Percentiles rank a stretch among this genome's conserved stretches.
Evolutionary conservation across 305 asterid species (phyloP).

Genomic region (Solanum aculeatissimum): DNA sequence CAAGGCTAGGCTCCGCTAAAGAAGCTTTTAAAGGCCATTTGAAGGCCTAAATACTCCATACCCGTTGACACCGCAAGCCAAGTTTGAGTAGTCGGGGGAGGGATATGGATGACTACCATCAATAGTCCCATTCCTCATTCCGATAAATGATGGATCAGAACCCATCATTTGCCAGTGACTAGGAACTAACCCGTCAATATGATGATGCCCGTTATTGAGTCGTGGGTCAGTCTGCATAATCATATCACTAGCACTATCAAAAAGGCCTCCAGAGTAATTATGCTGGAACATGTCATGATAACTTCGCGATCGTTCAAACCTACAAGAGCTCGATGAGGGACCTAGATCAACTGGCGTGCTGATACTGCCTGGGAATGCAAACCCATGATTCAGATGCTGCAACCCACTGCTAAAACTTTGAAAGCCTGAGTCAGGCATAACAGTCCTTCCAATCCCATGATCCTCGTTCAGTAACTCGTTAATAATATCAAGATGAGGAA

Average conservation of each 20-base stretch:
- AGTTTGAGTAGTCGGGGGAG: constrained; percentile 45
- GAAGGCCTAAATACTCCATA: constrained; percentile 65
- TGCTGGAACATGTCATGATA: constrained; percentile 37
- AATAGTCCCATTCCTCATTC: constrained; percentile 28
- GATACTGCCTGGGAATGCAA: constrained; percentile 53
- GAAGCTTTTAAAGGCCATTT: constrained; percentile 38
- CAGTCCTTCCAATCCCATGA: constrained; percentile 33
- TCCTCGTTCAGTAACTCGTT: constrained; percentile 91
- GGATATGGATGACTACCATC: constrained; percentile 41
- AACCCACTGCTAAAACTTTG: constrained; percentile 38
- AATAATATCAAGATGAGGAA: constrained; percentile 89
- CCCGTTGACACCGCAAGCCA: constrained; percentile 41
- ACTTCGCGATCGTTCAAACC: constrained; percentile 52
- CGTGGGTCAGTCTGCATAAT: constrained; percentile 33
- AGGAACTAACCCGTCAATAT: constrained; percentile 38
- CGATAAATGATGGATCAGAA: constrained; percentile 36
- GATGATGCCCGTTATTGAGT: constrained; percentile 52
- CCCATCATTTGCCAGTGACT: constrained; percentile 69
- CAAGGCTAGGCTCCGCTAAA: neutral
- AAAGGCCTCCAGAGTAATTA: constrained; percentile 27
- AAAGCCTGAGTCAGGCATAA: constrained; percentile 16
- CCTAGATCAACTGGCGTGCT: constrained; percentile 24
- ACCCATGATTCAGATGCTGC: constrained; percentile 47
- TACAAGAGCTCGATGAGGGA: constrained; percentile 40
- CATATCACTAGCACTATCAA: constrained; percentile 44